A percentile compares a stretch with the other conserved stretches of the same genome.
phyloP scores from a whole-genome alignment of 805 yeast species.

The Candida xiaguanensis region DNA sequence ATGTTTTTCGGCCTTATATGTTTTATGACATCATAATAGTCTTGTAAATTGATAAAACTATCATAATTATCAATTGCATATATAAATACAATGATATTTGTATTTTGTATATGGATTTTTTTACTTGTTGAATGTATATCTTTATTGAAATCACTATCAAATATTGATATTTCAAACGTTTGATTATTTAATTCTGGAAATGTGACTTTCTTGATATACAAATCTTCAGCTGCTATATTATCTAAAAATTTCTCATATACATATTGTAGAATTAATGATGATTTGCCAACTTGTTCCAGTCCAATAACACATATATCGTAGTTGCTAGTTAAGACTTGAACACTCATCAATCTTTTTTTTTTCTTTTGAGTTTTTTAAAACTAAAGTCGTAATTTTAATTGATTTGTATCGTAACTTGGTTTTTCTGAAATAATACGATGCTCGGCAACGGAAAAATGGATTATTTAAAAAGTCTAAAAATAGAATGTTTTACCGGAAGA shows the following conservation, averaged over 20 bases:
- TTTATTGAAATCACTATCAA: constrained; percentile 24
- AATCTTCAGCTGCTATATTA: constrained; percentile 18
- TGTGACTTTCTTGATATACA: constrained; percentile 18
- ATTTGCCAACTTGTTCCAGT: constrained; percentile 20
- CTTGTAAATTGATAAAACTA: constrained; percentile 27
- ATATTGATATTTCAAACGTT: constrained; percentile 26
- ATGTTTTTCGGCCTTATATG: constrained; percentile 17
- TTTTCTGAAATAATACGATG: not conserved
- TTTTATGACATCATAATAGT: constrained; percentile 21
- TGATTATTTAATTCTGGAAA: constrained; percentile 10
- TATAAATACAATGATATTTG: constrained; percentile 25
- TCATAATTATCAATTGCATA: constrained; percentile 25
- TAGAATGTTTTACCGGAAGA: too few species aligned
- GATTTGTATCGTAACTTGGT: not conserved
- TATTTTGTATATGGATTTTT: constrained; percentile 25
- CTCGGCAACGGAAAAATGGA: not conserved
- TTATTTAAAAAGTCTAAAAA: not conserved
- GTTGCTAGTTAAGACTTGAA: constrained; percentile 13
- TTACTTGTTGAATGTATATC: constrained; percentile 26
- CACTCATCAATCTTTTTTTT: constrained; percentile 10
- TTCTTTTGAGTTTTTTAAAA: not conserved
- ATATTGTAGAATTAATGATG: constrained; percentile 23
- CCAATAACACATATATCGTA: constrained; percentile 31
- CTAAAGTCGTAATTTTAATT: not conserved
- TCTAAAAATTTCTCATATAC: constrained; percentile 19